Conservation (phyloP, 2,329 filamentous ascomycete species). For the Stagonosporopsis chrysanthemi region DNA sequence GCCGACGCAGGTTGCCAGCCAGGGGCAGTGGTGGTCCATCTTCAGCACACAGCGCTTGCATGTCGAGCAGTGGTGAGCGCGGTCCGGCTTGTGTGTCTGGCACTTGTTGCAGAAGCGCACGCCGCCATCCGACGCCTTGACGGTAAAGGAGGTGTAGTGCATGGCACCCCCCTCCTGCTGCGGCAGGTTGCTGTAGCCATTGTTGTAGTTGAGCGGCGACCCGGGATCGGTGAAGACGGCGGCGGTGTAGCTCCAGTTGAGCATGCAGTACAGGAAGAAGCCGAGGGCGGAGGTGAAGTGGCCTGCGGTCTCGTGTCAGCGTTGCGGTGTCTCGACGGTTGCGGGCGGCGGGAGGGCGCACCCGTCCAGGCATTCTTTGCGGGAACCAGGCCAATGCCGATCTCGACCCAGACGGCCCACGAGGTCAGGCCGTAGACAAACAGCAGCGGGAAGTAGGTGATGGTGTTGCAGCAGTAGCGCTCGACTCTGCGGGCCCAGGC, state of each 20-base stretch:
- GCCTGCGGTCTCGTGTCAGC: slow-evolving; percentile 32
- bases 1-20: slow-evolving; percentile 95
- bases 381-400: slow-evolving; percentile 67
- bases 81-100: slow-evolving; percentile 91
- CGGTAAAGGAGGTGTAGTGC: slow-evolving; percentile 80
- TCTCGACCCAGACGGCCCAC: slow-evolving; percentile 91
- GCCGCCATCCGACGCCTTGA: slow-evolving; percentile 83
- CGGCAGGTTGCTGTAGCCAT: slow-evolving; percentile 81
- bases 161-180: slow-evolving; percentile 66
- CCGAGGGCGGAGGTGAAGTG: slow-evolving; percentile 67
- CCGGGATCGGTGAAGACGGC: slow-evolving; percentile 95
- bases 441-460: slow-evolving; percentile 83
- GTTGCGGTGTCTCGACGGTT: slow-evolving; percentile 10
- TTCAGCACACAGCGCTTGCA: slow-evolving; percentile 95
- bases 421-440: slow-evolving; percentile 92
- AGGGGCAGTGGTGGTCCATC: slow-evolving; percentile 99
- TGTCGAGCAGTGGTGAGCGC: slow-evolving; percentile 94
- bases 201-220: slow-evolving; percentile 59
- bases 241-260: slow-evolving; percentile 88
- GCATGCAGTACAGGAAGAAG: slow-evolving; percentile 74
- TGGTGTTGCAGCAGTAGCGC: slow-evolving; percentile 80
- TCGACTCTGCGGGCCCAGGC: slow-evolving; percentile 75
- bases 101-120: slow-evolving; percentile 97
- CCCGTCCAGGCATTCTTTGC: slow-evolving; percentile 48
- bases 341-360: slow-evolving; percentile 25